Evolutionary conservation across 257 asterid genomes (phyloP).

Genomic region (Gentiana straminea): DNA sequence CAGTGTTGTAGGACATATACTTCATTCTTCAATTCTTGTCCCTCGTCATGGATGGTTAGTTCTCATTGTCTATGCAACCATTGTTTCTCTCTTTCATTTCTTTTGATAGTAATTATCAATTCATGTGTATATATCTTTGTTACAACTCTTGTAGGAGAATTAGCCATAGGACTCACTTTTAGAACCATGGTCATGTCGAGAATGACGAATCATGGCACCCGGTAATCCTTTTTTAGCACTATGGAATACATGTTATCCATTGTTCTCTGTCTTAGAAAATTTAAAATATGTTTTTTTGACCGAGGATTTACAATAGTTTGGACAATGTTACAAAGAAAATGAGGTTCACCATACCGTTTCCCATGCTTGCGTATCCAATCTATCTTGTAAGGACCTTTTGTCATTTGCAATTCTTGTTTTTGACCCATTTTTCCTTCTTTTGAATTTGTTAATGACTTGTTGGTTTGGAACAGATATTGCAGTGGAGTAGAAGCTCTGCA

Average conservation of each 20-base stretch:
- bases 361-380: constrained; percentile 82
- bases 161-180: constrained; percentile 95
- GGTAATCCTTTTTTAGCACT: constrained; percentile 22
- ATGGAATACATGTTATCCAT: no score
- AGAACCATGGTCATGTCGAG: constrained; percentile 96
- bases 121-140: no score
- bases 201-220: constrained; percentile 97
- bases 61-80: constrained; percentile 4
- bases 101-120: no score
- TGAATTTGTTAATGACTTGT: no score
- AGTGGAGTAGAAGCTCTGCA: no score
- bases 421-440: no score
- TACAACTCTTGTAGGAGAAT: constrained; percentile 53
- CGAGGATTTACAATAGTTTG: constrained; percentile 42
- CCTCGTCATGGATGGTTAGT: constrained; percentile 97
- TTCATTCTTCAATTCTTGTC: constrained; percentile 90
- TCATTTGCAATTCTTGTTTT: constrained; percentile 9
- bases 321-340: constrained; percentile 45
- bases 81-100: no score
- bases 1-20: constrained; percentile 83
- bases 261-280: no score
- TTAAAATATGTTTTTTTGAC: no score
- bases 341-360: constrained; percentile 88
- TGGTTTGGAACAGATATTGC: no score
- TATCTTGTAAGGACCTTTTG: constrained; percentile 46